Conservation (phyloP, 495 filamentous ascomycete genomes). For the Neurospora cerealis region DNA sequence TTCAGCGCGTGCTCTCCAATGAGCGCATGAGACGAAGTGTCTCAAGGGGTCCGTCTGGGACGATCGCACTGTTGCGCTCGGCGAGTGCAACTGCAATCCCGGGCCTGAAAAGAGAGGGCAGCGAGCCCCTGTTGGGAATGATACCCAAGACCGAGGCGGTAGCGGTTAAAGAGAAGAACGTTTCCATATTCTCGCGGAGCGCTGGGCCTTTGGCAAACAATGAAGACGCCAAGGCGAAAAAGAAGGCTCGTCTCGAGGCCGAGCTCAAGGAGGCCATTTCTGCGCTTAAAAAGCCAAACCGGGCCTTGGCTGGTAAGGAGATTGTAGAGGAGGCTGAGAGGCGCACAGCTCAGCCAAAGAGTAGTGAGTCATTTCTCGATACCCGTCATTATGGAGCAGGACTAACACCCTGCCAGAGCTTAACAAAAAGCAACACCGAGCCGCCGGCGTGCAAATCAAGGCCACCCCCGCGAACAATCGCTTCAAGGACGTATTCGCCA, state of each 20-base stretch:
- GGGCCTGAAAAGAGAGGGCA: slow-evolving; percentile 53
- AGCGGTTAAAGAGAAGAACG: slow-evolving; percentile 27
- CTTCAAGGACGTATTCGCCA: slow-evolving; percentile 34
- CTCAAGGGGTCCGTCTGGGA: slow-evolving; percentile 39
- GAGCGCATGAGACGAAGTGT: slow-evolving; percentile 45
- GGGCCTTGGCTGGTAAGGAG: slow-evolving; percentile 63
- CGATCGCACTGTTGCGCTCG: slow-evolving; percentile 55
- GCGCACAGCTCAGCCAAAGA: slow-evolving; percentile 34
- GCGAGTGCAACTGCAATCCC: slow-evolving; percentile 52
- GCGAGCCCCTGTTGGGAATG: slow-evolving; percentile 46
- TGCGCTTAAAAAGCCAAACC: slow-evolving; percentile 77
- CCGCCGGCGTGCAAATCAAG: slow-evolving; percentile 57
- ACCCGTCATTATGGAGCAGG: neutral
- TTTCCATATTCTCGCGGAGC: slow-evolving; percentile 14
- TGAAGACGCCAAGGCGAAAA: slow-evolving; percentile 54
- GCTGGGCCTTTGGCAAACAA: slow-evolving; percentile 10
- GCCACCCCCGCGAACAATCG: slow-evolving; percentile 62
- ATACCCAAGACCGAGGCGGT: slow-evolving; percentile 36
- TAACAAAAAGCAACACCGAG: slow-evolving; percentile 53
- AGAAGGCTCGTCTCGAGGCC: slow-evolving; percentile 66
- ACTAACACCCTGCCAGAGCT: slow-evolving; percentile 38
- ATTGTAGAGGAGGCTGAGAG: slow-evolving; percentile 61
- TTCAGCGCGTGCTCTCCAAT: slow-evolving; percentile 65
- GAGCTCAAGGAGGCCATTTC: slow-evolving; percentile 78
- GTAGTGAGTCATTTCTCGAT: slow-evolving; percentile 15